phyloP scores from a whole-genome alignment of 2,329 filamentous ascomycete species.

The Fusarium domesticum region DNA sequence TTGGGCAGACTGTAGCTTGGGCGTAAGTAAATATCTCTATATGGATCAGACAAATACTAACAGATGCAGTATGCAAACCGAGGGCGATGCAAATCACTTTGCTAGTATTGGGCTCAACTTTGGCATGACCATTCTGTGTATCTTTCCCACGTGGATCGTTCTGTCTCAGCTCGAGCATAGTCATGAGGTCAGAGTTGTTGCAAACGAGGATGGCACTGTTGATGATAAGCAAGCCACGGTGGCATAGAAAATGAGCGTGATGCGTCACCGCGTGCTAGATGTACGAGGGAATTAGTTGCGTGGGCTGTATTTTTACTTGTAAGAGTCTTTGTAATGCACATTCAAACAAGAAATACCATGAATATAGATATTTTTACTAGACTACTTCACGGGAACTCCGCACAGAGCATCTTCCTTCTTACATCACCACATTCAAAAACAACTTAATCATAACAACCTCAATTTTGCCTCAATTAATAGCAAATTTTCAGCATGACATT shows the following conservation, averaged over 20 bases:
- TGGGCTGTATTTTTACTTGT: no score
- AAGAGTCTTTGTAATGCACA: no score
- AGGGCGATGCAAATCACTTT: slow-evolving; percentile 4
- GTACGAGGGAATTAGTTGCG: no score
- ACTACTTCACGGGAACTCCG: no score
- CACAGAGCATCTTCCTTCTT: no score
- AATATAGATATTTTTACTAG: no score
- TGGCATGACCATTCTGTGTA: slow-evolving; percentile 1
- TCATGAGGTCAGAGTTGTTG: slow-evolving; percentile 1
- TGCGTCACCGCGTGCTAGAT: no score
- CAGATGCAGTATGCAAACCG: slow-evolving; percentile 1
- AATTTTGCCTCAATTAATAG: no score
- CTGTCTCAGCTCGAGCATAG: slow-evolving; percentile 2
- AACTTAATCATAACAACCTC: no score
- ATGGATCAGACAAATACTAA: neutral
- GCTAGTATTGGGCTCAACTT: slow-evolving; percentile 6
- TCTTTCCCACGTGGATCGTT: slow-evolving; percentile 4
- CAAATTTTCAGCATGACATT: no score
- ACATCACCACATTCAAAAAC: no score
- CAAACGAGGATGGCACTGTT: neutral
- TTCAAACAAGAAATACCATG: no score
- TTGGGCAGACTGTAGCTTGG: slow-evolving; percentile 5
- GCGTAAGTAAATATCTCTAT: slow-evolving; percentile 1
- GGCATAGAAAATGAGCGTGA: neutral
- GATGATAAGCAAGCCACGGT: neutral